Base-by-base conservation (phyloP, 1,284 basidiomycete species). In the Marasmius sp. region DNA sequence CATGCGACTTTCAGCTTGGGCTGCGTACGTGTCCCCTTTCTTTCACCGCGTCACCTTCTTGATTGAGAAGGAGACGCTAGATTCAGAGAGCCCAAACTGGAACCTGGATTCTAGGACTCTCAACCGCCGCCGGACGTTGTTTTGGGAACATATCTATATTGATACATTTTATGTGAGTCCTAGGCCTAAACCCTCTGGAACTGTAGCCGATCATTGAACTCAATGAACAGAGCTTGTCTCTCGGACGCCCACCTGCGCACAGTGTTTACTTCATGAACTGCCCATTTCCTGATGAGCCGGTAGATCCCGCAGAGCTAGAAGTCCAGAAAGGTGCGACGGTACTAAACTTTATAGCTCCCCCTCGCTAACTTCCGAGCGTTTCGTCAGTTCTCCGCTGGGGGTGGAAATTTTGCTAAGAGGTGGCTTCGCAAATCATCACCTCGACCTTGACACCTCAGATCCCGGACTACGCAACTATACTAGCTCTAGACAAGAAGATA, bases 81-180 rank as follows among this genome's bases (percentile, higher is more conserved):
- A 54, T 38, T 54, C 52, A 3, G 52, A 54, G 18, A 54, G 52
- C 52, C 52, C 52, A 1, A 18, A 79, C 60, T 84, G 81, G 81
- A 74, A 78, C 56, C 74, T 81, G 72, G 77, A 78, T 59, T 65
- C 77, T 1, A 70, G 72, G 50, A 79, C 76, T 9, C 79, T 81
- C 0, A 79, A 83, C 6, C 41, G 57, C 16, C 57, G 57, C 16
- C 18, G 57, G 16, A 58, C 62, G 9, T 36, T 67, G 9, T 67
- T 67, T 37, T 65, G 66, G 66, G 66, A 67, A 43, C 20, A 63
- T 0, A 56, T 58, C 56, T 57, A 60, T 9, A 37, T 64, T 6
- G 66, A 65, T 49, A 59, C 62, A 11, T 65, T 62, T 22, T 18
- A 22, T 39, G 65, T 66, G 57, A 18, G 39, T 48, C 11, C 11